Base-by-base conservation (phyloP, 768 basidiomycete species). In the Suillus lakei region DNA sequence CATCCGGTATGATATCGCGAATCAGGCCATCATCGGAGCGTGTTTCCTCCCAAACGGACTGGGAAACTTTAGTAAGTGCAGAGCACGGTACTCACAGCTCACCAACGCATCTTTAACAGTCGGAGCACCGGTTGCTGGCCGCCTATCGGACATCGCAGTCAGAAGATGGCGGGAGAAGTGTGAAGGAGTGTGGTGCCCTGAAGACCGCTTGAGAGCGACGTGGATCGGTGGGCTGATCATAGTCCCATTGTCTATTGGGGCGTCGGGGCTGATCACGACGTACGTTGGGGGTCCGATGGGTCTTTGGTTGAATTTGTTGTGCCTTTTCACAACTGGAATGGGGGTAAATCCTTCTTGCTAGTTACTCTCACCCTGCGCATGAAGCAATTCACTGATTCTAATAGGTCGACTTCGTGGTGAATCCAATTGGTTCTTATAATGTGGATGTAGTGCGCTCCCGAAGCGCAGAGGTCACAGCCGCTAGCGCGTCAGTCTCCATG, bases 41-140 rank as follows among this genome's bases (percentile, higher is more conserved):
- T 87, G 85, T 68, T 89, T 88, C 75, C 70, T 88, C 1, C 88
- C 88, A 0, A 74, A 77, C 15, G 88, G 88, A 2, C 53, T 88
- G 21, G 89, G 88, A 13, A 86, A 85, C 68, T 81, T 86, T 63
- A 74, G 88, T 88, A 58, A 26, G 86, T 78, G 15, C 59, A 50
- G 9, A n/a, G 32, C 26, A 12, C 30, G 28, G 36, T 51, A 61
- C 43, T 41, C 23, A 8, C 32, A 21, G 18, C 28, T 28, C 13
- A 18, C 39, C 28, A 12, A 46, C 38, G 9, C 16, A n/a, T 54
- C n/a, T 9, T 62, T 41, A 7, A 13, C 53, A 88, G 86, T 86
- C 55, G 88, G 88, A 2, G 85, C 87, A 3, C 85, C 86, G 9
- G 63, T 87, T 7, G 83, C 85, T 0, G 88, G 88, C 0, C 80